These are phyloP conservation scores for Penicillium paneum DNA, from an alignment of 2,329 filamentous ascomycete genomes.

Conservation along the genomic window DNA sequence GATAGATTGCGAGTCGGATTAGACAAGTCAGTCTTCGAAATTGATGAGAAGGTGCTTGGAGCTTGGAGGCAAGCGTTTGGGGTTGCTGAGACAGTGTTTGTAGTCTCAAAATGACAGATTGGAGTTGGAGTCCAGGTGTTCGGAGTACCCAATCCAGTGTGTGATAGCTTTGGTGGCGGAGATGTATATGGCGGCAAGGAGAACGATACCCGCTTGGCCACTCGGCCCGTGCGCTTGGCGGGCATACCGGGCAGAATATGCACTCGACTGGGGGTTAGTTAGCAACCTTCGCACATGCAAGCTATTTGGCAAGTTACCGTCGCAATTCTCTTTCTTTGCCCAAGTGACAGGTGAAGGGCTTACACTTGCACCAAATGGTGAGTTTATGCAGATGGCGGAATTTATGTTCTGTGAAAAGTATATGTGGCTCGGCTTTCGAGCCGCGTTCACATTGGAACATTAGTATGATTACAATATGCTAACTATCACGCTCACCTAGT, in stretches of 20 bases:
- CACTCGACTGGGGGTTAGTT: background rate
- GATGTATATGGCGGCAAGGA: background rate
- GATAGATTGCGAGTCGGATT: background rate
- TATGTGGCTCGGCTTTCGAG: background rate
- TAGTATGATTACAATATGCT: constrained; percentile 9
- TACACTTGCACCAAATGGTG: constrained; percentile 29
- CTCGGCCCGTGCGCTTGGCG: constrained; percentile 20
- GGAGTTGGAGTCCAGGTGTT: background rate
- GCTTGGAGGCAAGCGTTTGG: too few relatives aligned
- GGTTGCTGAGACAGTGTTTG: background rate
- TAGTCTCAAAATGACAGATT: background rate
- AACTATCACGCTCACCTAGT: constrained; percentile 51
- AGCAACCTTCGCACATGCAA: constrained; percentile 3
- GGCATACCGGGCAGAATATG: constrained; percentile 24
- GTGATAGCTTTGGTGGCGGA: background rate
- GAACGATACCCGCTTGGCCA: constrained; percentile 4
- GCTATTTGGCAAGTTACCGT: constrained; percentile 4
- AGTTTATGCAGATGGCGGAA: constrained; percentile 9
- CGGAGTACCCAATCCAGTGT: background rate
- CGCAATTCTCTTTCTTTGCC: background rate
- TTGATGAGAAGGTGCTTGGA: background rate
- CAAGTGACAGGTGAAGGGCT: constrained; percentile 3
- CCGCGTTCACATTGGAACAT: background rate
- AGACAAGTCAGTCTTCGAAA: background rate
- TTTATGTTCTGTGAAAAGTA: background rate